These are phyloP conservation scores for Polygonum aviculare DNA, from an alignment of 148 eudicot species.

Conservation along the genomic window DNA sequence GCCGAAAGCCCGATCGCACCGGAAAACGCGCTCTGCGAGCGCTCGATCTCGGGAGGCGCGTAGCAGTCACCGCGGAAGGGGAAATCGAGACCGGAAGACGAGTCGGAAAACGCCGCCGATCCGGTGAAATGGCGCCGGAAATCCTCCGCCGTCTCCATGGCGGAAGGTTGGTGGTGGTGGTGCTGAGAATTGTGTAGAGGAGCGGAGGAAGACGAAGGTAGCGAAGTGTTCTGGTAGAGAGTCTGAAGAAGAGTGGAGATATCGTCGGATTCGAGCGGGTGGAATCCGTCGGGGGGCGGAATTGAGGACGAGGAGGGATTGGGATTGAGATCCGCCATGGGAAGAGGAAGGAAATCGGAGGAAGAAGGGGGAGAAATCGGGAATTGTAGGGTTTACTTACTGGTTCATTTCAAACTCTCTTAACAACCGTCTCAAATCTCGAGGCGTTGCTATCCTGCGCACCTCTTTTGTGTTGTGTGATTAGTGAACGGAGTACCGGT, in stretches of 20 bases:
- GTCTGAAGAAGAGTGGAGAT: constrained; percentile 54
- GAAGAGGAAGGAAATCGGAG: background rate
- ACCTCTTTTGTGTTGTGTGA: background rate
- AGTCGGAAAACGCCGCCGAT: constrained; percentile 13
- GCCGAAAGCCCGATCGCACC: constrained; percentile 5
- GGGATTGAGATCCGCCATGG: constrained; percentile 22
- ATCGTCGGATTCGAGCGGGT: constrained; percentile 51
- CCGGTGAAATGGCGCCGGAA: constrained; percentile 14
- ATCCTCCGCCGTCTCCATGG: constrained; percentile 5
- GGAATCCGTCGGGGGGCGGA: constrained; percentile 2
- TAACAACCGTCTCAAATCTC: background rate
- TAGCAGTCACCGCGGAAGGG: background rate
- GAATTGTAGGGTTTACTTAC: background rate
- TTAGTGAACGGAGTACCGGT: background rate
- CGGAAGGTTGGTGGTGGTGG: background rate
- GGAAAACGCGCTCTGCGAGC: constrained; percentile 6
- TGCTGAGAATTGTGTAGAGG: background rate
- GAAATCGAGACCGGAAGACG: background rate
- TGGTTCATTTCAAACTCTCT: background rate
- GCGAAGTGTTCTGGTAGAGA: constrained; percentile 39
- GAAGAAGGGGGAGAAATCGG: too few relatives aligned
- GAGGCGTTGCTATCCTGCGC: background rate
- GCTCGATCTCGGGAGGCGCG: constrained; percentile 18
- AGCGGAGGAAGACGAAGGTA: constrained; percentile 7
- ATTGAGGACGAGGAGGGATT: constrained; percentile 1